phyloP scores from a whole-genome alignment of 441 rosid species.

The Syzygium syzygioides region DNA sequence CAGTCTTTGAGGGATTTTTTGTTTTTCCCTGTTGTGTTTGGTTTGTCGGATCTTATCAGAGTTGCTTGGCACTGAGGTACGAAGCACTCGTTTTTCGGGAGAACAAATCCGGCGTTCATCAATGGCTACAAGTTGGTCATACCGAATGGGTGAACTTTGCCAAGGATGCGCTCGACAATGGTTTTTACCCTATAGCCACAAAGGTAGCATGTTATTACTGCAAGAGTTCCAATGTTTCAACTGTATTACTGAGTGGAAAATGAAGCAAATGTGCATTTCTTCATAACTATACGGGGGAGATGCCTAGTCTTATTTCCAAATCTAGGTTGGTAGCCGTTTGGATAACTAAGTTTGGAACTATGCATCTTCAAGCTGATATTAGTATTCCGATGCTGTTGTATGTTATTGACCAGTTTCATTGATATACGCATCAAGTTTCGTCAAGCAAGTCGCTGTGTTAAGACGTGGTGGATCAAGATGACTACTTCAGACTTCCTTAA shows the following conservation, averaged over 20 bases:
- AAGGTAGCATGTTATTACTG: slow-evolving; percentile 27
- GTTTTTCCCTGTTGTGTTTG: neutral
- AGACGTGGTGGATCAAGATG: neutral
- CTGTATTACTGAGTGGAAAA: neutral
- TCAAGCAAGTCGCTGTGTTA: neutral
- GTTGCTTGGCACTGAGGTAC: slow-evolving; percentile 65
- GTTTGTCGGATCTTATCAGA: slow-evolving; percentile 19
- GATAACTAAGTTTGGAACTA: neutral
- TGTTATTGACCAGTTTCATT: neutral
- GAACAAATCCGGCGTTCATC: slow-evolving; percentile 30
- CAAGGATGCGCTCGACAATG: slow-evolving; percentile 36
- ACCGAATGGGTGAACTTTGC: slow-evolving; percentile 66
- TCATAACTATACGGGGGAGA: too few relatives aligned
- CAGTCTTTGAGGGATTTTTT: neutral
- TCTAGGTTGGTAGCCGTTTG: neutral
- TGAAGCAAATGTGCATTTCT: neutral
- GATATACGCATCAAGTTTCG: neutral
- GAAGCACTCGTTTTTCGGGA: slow-evolving; percentile 65
- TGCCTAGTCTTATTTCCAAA: neutral
- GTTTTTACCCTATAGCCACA: slow-evolving; percentile 44
- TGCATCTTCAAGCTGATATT: neutral
- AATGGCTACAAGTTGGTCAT: slow-evolving; percentile 43
- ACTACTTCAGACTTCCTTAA: neutral
- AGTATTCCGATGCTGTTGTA: neutral
- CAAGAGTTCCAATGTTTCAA: neutral